phyloP scores from a whole-genome alignment of 257 asterid species.

The Striga asiatica region DNA sequence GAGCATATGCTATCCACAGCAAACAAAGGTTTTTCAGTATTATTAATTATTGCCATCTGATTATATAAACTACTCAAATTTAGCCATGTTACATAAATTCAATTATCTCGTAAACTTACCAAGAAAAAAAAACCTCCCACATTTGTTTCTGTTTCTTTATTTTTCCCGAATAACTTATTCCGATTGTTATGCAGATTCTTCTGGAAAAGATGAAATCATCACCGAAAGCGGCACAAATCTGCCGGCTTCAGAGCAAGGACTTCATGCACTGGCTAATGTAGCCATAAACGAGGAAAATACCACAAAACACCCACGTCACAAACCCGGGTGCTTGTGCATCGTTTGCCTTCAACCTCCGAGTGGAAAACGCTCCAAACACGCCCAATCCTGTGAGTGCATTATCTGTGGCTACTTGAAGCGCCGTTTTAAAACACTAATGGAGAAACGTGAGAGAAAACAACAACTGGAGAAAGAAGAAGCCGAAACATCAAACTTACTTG shows the following conservation, averaged over 20 bases:
- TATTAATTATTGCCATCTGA: neutral
- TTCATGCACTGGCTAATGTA: constrained; percentile 55
- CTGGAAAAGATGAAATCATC: constrained; percentile 29
- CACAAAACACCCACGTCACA: constrained; percentile 71
- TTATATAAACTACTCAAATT: no score
- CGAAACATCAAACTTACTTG: constrained; percentile 25
- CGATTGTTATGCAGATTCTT: constrained; percentile 33
- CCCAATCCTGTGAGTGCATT: constrained; percentile 51
- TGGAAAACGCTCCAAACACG: constrained; percentile 58
- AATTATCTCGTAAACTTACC: neutral
- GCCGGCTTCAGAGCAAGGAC: constrained; percentile 50
- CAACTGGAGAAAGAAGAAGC: constrained; percentile 41
- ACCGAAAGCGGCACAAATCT: constrained; percentile 27
- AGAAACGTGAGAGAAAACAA: constrained; percentile 47
- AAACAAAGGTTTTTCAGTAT: constrained; percentile 29
- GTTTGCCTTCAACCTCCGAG: constrained; percentile 86
- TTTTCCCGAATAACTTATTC: neutral
- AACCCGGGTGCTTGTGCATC: constrained; percentile 62
- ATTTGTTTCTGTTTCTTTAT: neutral
- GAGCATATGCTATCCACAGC: constrained; percentile 37
- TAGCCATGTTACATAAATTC: neutral
- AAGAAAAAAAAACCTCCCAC: neutral
- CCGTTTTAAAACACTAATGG: constrained; percentile 47
- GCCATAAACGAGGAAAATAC: constrained; percentile 48
- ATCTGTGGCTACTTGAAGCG: constrained; percentile 56